Evolutionary conservation across 192 early-diverging fungal species (phyloP).

Genomic region (Coemansia umbellata): DNA sequence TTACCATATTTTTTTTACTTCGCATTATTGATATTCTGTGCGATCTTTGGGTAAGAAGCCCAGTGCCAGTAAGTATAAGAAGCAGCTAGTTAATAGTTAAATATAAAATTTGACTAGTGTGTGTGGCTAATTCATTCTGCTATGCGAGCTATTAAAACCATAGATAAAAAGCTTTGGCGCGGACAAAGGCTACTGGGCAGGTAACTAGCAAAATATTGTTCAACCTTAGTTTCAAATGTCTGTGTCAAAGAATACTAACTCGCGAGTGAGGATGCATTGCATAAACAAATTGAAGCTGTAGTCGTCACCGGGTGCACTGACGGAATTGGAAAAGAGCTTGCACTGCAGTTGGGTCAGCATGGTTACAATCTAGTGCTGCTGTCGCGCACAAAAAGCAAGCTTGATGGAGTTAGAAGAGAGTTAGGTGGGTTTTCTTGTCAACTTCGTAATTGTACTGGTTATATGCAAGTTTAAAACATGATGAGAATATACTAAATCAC

Average conservation of each 20-base stretch:
- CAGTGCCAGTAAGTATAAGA: conserved; percentile 26
- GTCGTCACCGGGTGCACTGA: conserved; percentile 95
- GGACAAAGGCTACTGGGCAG: conserved; percentile 51
- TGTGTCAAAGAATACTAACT: neutral
- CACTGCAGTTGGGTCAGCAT: conserved; percentile 76
- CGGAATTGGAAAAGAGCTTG: conserved; percentile 94
- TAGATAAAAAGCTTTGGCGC: conserved; percentile 48
- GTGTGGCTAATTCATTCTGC: neutral
- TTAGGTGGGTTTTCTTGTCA: conserved; percentile 39
- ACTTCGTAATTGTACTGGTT: neutral
- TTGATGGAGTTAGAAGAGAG: conserved; percentile 65
- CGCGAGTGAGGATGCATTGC: too few relatives aligned
- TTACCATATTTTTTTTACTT: conserved; percentile 26
- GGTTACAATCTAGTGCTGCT: conserved; percentile 81
- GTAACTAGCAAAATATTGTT: conserved; percentile 7
- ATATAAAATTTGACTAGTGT: neutral
- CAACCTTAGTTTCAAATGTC: too few relatives aligned
- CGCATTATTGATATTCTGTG: conserved; percentile 30
- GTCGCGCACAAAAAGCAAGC: conserved; percentile 75
- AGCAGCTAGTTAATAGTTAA: neutral
- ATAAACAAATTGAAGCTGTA: conserved; percentile 6
- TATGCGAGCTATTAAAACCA: neutral
- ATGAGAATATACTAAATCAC: neutral
- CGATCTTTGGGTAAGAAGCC: conserved; percentile 39
- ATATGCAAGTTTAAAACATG: neutral